Base-by-base conservation (phyloP, 768 basidiomycete genomes). In the Postia placenta region DNA sequence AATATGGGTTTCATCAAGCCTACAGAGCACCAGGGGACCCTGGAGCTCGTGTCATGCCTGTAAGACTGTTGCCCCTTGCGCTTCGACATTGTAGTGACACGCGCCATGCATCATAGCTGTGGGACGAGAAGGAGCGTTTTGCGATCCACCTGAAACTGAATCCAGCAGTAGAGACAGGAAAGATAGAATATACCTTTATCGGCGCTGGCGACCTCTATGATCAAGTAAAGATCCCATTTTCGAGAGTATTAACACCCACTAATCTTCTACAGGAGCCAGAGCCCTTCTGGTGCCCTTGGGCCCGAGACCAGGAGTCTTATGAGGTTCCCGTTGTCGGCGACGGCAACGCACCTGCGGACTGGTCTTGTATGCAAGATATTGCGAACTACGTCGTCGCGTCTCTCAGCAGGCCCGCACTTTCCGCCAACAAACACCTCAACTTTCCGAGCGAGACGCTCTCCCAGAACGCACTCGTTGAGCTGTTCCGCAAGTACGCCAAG, bases 251-350 rank as follows among this genome's bases (percentile, higher is more conserved):
- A n/a, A n/a, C n/a, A n/a, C n/a, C n/a, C n/a, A n/a, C n/a, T n/a
- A n/a, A n/a, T n/a, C 30, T 27, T 12, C n/a, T 17, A 26, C 24
- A 46, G 45, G n/a, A 15, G 12, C 27, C 28, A 9, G 45, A 46
- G 33, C n/a, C 45, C 2, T 46, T 46, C 45, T 46, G 45, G 45
- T 46, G 45, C 22, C 45, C 45, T 7, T 46, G 45, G 45, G 45
- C 14, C 11, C 45, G 23, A 17, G 45, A 46, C 25, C 12, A n/a
- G 14, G 45, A 46, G 20, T 17, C 35, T 15, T 46, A 46, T 30
- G 17, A 46, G 6, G 45, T 46, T 19, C 45, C 45, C 7, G 45
- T 46, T 12, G 33, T 35, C 15, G 45, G 45, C 30, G 25, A 46
- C 30, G 30, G 30, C 33, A 30, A 35, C 22, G 45, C 45, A 3